phyloP scores from a whole-genome alignment of 495 filamentous ascomycete species.

The Hypoxylon cercidicola region DNA sequence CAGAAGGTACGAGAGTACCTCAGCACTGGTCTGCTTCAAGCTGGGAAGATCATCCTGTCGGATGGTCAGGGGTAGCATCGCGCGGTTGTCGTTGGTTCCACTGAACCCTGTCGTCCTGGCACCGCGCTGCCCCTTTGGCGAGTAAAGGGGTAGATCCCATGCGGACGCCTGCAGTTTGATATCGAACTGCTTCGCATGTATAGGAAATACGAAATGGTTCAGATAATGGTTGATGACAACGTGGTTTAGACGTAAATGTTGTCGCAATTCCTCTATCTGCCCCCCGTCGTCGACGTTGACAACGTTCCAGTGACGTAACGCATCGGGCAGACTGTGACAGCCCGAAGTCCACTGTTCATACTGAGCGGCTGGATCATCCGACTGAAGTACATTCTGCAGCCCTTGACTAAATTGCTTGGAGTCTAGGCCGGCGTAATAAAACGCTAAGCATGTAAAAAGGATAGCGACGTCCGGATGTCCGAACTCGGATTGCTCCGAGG shows the following conservation, averaged over 20 bases:
- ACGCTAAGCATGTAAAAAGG: conserved; percentile 62
- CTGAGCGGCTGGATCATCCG: conserved; percentile 61
- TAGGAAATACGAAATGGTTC: conserved; percentile 65
- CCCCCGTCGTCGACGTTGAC: conserved; percentile 62
- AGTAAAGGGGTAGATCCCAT: conserved; percentile 62
- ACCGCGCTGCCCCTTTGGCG: conserved; percentile 12
- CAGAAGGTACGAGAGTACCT: conserved; percentile 63
- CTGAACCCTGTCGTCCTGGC: conserved; percentile 63
- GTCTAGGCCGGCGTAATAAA: conserved; percentile 62
- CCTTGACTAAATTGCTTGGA: conserved; percentile 52
- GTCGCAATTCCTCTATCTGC: conserved; percentile 58
- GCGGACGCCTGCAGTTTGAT: conserved; percentile 63
- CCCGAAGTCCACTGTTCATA: conserved; percentile 59
- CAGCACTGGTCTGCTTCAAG: conserved; percentile 62
- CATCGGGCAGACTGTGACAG: conserved; percentile 51
- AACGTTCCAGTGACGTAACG: conserved; percentile 55
- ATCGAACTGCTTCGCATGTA: conserved; percentile 63
- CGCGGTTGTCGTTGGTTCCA: conserved; percentile 64
- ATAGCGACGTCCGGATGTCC: conserved; percentile 68
- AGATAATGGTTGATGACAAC: conserved; percentile 61
- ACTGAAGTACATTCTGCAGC: conserved; percentile 55
- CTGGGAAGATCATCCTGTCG: conserved; percentile 60
- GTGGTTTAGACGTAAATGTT: conserved; percentile 47
- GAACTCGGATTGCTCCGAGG: conserved; percentile 61
- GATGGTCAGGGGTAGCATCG: conserved; percentile 62